phyloP scores from a whole-genome alignment of 2,329 filamentous ascomycete species.

The Penicillium crustosum region DNA sequence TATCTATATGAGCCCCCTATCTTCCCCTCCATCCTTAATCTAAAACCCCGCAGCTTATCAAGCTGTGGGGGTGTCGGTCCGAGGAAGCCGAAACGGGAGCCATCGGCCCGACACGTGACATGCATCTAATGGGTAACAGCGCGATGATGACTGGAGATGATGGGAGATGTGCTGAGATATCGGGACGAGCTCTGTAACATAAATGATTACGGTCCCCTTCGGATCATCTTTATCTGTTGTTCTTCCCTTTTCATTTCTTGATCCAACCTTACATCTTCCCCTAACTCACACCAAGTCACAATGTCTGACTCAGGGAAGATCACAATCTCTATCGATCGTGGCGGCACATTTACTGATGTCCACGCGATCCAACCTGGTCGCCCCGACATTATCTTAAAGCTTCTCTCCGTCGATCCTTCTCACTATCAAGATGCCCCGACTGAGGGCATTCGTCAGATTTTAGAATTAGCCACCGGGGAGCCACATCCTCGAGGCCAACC shows the following conservation, averaged over 20 bases:
- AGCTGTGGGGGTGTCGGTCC: conserved; percentile 20
- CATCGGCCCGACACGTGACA: conserved; percentile 35
- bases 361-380: conserved; percentile 39
- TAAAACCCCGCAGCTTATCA: background rate
- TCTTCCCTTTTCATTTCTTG: background rate
- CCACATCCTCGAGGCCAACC: conserved; percentile 37
- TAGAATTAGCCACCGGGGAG: conserved; percentile 40
- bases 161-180: background rate
- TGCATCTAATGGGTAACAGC: conserved; percentile 5
- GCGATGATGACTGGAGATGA: background rate
- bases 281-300: background rate
- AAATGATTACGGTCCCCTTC: conserved; percentile 10
- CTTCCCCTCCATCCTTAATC: background rate
- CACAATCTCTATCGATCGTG: conserved; percentile 42
- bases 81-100: conserved; percentile 15
- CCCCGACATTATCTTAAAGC: conserved; percentile 42
- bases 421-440: conserved; percentile 58
- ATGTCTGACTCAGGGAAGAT: conserved; percentile 35
- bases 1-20: background rate
- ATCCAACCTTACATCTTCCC: background rate
- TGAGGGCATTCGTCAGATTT: conserved; percentile 78
- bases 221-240: background rate
- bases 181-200: conserved; percentile 1
- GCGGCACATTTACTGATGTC: conserved; percentile 44
- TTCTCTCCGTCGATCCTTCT: conserved; percentile 42